A percentile compares a stretch with the other conserved stretches of the same genome.
phyloP scores from a whole-genome alignment of 2,329 filamentous ascomycete species.

The Phoma sp. region DNA sequence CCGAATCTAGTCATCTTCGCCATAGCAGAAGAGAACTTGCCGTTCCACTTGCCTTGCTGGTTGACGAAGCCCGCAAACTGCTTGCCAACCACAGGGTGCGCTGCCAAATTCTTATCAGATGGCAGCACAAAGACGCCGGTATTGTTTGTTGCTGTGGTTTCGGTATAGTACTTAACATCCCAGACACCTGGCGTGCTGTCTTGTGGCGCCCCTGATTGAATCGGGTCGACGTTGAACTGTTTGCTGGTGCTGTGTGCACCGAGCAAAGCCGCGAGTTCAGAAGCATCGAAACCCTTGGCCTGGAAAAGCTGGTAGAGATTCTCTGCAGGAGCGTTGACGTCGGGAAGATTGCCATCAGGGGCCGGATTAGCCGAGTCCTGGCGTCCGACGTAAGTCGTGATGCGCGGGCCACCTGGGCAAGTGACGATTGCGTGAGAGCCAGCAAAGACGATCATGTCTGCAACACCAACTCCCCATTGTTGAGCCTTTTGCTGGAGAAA shows the following conservation, averaged over 20 bases:
- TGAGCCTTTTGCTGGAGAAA: constrained; percentile 44
- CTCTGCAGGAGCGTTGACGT: constrained; percentile 13
- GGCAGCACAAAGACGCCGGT: constrained; percentile 37
- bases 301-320: constrained; percentile 26
- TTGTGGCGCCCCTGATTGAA: constrained; percentile 19
- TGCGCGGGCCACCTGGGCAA: constrained; percentile 21
- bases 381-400: constrained; percentile 20
- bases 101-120: constrained; percentile 39
- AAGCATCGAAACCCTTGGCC: constrained; percentile 29
- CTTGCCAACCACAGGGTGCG: constrained; percentile 36
- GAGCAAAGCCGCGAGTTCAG: constrained; percentile 35
- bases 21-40: constrained; percentile 40
- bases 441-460: constrained; percentile 22
- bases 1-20: constrained; percentile 30
- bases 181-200: constrained; percentile 34
- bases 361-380: constrained; percentile 18
- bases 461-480: constrained; percentile 38
- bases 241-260: constrained; percentile 32
- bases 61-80: constrained; percentile 45
- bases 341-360: constrained; percentile 12
- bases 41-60: constrained; percentile 43
- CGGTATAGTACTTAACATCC: constrained; percentile 34
- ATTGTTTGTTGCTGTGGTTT: constrained; percentile 29
- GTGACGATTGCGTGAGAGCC: constrained; percentile 21
- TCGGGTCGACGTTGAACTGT: constrained; percentile 25